Conservation (phyloP, 805 yeast genomes). For the Hemisphaericaspora nanyangensis region DNA sequence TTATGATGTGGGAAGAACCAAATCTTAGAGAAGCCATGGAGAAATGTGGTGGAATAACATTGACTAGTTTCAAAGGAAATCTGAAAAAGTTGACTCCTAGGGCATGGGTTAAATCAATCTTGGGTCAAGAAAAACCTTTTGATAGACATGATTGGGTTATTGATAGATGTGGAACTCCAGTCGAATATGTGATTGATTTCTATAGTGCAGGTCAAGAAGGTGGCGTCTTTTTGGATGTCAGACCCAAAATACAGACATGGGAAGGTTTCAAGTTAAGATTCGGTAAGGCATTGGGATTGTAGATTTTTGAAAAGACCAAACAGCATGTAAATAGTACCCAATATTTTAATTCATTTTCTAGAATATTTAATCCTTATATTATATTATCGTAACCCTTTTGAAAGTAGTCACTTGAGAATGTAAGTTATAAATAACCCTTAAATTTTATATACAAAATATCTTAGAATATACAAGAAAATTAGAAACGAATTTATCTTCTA, state of each 20-base stretch:
- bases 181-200: constrained; percentile 92
- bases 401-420: too few relatives aligned
- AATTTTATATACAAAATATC: neutral
- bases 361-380: too few relatives aligned
- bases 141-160: constrained; percentile 96
- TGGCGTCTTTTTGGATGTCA: constrained; percentile 76
- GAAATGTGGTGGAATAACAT: constrained; percentile 77
- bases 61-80: constrained; percentile 88
- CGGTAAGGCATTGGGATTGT: constrained; percentile 43
- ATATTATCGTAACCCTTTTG: too few relatives aligned
- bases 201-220: constrained; percentile 48
- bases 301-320: too few relatives aligned
- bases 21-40: constrained; percentile 44
- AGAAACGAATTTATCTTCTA: constrained; percentile 22
- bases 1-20: constrained; percentile 73
- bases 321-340: too few relatives aligned
- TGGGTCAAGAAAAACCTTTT: constrained; percentile 79
- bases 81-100: constrained; percentile 82
- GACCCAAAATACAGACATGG: constrained; percentile 81
- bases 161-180: constrained; percentile 74
- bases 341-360: too few relatives aligned
- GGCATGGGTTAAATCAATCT: constrained; percentile 60
- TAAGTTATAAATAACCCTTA: too few relatives aligned
- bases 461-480: neutral
- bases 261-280: constrained; percentile 79